These are phyloP conservation scores for Meyerozyma guilliermondii DNA, from an alignment of 1,139 yeast species.

Conservation along the genomic window DNA sequence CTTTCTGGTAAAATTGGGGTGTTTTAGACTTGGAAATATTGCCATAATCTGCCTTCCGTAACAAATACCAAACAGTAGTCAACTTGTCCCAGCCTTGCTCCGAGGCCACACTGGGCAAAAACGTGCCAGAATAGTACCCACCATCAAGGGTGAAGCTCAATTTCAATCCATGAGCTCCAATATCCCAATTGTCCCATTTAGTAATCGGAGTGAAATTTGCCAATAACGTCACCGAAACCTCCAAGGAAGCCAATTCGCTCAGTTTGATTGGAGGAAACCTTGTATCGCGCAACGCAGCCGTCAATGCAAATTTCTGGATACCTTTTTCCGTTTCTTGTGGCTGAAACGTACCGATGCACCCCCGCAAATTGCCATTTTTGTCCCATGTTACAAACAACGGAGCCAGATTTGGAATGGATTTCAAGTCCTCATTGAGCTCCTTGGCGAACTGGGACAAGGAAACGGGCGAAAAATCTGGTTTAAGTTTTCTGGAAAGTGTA, in stretches of 20 bases:
- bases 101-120: slow-evolving; percentile 84
- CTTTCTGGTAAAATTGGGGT: slow-evolving; percentile 23
- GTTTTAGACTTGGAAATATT: slow-evolving; percentile 14
- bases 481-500: slow-evolving; percentile 20
- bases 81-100: slow-evolving; percentile 81
- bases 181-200: slow-evolving; percentile 63
- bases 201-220: slow-evolving; percentile 51
- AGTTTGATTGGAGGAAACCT: slow-evolving; percentile 65
- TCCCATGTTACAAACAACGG: slow-evolving; percentile 87
- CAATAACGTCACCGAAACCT: slow-evolving; percentile 58
- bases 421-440: slow-evolving; percentile 13
- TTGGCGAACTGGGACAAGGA: slow-evolving; percentile 15
- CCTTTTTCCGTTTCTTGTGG: slow-evolving; percentile 47
- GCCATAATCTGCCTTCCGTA: slow-evolving; percentile 59
- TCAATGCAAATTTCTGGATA: slow-evolving; percentile 54
- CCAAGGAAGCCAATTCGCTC: slow-evolving; percentile 44
- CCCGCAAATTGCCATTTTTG: slow-evolving; percentile 55
- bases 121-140: slow-evolving; percentile 60
- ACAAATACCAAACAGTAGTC: slow-evolving; percentile 65
- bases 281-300: slow-evolving; percentile 70
- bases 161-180: slow-evolving; percentile 80
- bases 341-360: slow-evolving; percentile 89
- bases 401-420: slow-evolving; percentile 42
- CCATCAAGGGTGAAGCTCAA: slow-evolving; percentile 41
- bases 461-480: slow-evolving; percentile 10